Percentiles rank a stretch among this genome's conserved stretches.
These are phyloP conservation scores for Ophiorrhiza pumila DNA, from an alignment of 257 asterid genomes.

Conservation along the genomic window DNA sequence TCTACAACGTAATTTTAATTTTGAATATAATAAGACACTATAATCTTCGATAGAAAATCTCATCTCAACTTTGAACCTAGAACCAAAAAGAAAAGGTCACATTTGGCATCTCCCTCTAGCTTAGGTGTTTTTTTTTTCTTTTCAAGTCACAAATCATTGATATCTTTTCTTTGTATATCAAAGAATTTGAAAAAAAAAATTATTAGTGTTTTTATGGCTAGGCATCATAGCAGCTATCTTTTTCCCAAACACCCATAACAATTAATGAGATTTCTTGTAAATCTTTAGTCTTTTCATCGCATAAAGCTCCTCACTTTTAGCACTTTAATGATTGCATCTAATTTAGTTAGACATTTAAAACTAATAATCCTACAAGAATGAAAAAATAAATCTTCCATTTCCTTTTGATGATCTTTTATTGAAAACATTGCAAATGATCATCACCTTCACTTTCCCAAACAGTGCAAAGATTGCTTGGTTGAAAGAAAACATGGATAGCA, in stretches of 20 bases:
- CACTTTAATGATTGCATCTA: slow-evolving; percentile 14
- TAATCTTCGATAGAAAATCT: too few species aligned
- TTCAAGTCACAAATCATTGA: background rate
- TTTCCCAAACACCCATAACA: slow-evolving; percentile 14
- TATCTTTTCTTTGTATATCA: background rate
- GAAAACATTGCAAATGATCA: slow-evolving; percentile 15
- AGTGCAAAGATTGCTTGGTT: slow-evolving; percentile 43
- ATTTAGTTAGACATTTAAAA: slow-evolving; percentile 12
- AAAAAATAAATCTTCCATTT: slow-evolving; percentile 11
- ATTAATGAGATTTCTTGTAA: background rate
- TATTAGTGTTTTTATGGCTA: background rate
- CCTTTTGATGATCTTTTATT: slow-evolving; percentile 4
- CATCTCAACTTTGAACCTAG: too few species aligned
- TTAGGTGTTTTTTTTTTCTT: background rate
- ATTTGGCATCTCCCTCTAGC: background rate
- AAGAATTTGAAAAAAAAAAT: background rate
- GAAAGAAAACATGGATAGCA: slow-evolving; percentile 36
- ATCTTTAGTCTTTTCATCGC: slow-evolving; percentile 6
- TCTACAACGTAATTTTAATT: too few species aligned
- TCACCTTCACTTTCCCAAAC: slow-evolving; percentile 34
- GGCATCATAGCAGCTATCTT: slow-evolving; percentile 3
- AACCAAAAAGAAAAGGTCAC: background rate
- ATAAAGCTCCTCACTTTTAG: slow-evolving; percentile 9
- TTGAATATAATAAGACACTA: too few species aligned
- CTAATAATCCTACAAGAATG: background rate